Evolutionary conservation across 495 filamentous ascomycete genomes (phyloP), one percentile per base, ranked within the genome.

Genomic region (Parathielavia hyrcaniae): DNA sequence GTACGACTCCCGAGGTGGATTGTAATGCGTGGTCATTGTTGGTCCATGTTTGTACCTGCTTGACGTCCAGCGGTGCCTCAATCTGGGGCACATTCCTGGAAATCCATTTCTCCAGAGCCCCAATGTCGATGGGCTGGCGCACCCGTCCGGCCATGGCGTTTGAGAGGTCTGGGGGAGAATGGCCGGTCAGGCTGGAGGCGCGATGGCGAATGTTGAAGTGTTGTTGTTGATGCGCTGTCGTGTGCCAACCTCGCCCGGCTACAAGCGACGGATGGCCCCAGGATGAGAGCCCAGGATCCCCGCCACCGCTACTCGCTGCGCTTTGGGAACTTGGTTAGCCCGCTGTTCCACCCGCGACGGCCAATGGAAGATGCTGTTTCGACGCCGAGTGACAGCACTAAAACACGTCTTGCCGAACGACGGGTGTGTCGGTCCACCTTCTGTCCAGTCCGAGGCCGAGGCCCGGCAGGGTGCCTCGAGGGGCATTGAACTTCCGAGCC

Each of bases 21-120:
- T 11, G 41, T 12, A 17, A 23, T 26, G 45, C n/a, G 41, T 13
- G 17, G 22, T 26, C 22, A 22, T 32, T 19, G 23, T 47, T 47
- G 20, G 2, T 13, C 12, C 75, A 54, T 75, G 89, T 90, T 84
- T 97, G 93, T 75, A 89, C 90, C 85, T 97, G 93, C 72, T 96
- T 90, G 63, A 96, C 75, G 44, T 90, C 84, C 55, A 98, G 69
- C 9, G 93, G 93, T 19, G 81, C 77, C 73, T 86, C 79, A 67
- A 98, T 90, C 60, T 83, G 77, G 2, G 90, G 88, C 30, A 95
- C 87, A 71, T 87, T 80, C 58, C 80, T 70, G 56, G 77, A 71
- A 61, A 98, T 79, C 73, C 90, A 97, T 46, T 74, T 74, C 75
- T 95, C 89, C 56, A 98, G 77, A 5, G 86, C 81, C 53, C 75